Evolutionary conservation across 768 basidiomycete species (phyloP).

Genomic region (Leccinum rimulosum): DNA sequence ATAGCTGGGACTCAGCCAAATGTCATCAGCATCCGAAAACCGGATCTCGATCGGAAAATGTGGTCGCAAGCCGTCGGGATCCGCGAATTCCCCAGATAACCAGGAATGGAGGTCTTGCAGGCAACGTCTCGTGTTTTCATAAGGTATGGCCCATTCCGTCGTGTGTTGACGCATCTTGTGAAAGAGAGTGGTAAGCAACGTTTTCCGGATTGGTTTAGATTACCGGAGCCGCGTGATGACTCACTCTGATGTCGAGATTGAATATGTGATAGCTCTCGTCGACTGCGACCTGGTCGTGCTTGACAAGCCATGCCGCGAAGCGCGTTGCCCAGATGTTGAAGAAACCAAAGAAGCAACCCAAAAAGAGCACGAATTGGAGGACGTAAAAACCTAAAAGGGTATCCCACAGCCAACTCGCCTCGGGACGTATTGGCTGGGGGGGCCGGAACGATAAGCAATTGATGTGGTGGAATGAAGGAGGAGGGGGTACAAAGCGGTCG

Average conservation of each 20-base stretch:
- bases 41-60: conserved; percentile 95
- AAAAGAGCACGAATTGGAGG: conserved; percentile 79
- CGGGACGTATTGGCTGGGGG: conserved; percentile 48
- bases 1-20: conserved; percentile 90
- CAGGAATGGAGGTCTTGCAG: conserved; percentile 70
- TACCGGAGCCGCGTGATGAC: conserved; percentile 29
- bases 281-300: conserved; percentile 52
- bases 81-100: conserved; percentile 62
- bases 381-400: conserved; percentile 75
- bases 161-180: conserved; percentile 81
- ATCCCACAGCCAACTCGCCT: conserved; percentile 66
- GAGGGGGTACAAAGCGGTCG: conserved; percentile 1
- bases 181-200: background rate
- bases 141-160: conserved; percentile 92
- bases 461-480: conserved; percentile 2
- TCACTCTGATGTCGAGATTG: conserved; percentile 89
- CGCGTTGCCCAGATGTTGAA: conserved; percentile 65
- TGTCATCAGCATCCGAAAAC: conserved; percentile 84
- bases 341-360: conserved; percentile 60
- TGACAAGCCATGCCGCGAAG: conserved; percentile 68
- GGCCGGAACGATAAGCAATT: conserved; percentile 2
- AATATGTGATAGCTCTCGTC: conserved; percentile 84
- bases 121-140: conserved; percentile 60
- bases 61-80: conserved; percentile 74
- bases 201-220: conserved; percentile 5